Evolutionary conservation across 306 rosid species (phyloP), one percentile per base, ranked within the genome.

Genomic region (Cicer yamashitae): DNA sequence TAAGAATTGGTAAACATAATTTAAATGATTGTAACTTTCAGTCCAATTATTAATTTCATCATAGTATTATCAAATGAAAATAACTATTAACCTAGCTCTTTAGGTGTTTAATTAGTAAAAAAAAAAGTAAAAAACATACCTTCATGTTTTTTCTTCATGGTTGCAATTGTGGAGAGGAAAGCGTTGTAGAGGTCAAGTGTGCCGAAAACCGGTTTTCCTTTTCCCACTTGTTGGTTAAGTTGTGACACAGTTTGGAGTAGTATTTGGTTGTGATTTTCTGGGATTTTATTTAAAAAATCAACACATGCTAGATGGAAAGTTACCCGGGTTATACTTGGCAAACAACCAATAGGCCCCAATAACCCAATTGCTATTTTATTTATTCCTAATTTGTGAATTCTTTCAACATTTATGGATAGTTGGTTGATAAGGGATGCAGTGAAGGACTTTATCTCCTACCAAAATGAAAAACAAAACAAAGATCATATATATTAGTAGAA

Each of bases 311-410:
- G 60, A 43, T 52, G 82, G 0, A 82, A 37, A 66, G 46, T 18
- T 46, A 58, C 2, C 5, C 7, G 0, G 38, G 51, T 80, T 10
- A 74, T 7, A n/a, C 0, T 7, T 18, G 83, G 83, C 63, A 80
- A 46, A 66, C 83, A 90, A 3, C 96, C 96, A 41, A 86, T 1
- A 7, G 96, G 93, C 39, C 37, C 73, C 39, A 90, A 7, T 58
- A 80, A 52, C 25, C 79, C 77, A n/a, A 90, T 82, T 9, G 81
- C 84, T 54, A 84, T 15, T 61, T 84, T 84, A 30, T 45, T 56
- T 73, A 77, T 22, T 38, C 87, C 87, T 20, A 88, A 66, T 18
- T 39, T 77, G 11, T 70, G 81, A 6, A 90, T 83, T 7, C 88
- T 75, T 78, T 46, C 67, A 5, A 90, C 14, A 71, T 86, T 70